Percentiles rank a stretch among this genome's conserved stretches.
These are phyloP conservation scores for Eucalyptus camaldulensis DNA, from an alignment of 345 rosid genomes.

Conservation along the genomic window DNA sequence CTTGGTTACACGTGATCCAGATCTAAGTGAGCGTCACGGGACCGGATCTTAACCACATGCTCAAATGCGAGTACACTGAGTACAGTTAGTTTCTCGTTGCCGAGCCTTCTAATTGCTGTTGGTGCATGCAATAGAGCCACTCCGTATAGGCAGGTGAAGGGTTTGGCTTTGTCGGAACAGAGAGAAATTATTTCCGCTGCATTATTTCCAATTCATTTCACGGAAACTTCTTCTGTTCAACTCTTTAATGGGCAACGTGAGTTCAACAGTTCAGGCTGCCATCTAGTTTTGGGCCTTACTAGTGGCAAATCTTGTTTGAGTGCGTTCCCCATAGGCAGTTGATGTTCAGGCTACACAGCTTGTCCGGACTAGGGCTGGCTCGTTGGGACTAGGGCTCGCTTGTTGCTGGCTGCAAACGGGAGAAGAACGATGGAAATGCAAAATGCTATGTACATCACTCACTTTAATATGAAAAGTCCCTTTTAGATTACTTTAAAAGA, in stretches of 20 bases:
- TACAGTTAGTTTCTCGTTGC: slow-evolving; percentile 46
- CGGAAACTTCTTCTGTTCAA: slow-evolving; percentile 39
- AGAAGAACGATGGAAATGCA: too few species aligned
- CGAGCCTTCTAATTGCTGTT: slow-evolving; percentile 33
- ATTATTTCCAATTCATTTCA: slow-evolving; percentile 14
- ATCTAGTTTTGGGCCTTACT: slow-evolving; percentile 35
- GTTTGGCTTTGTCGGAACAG: slow-evolving; percentile 23
- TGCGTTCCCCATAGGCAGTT: slow-evolving; percentile 38
- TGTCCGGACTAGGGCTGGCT: not conserved
- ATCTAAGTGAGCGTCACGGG: slow-evolving; percentile 11
- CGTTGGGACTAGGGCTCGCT: too few species aligned
- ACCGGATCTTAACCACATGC: slow-evolving; percentile 24
- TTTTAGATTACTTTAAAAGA: too few species aligned
- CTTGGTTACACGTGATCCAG: not conserved
- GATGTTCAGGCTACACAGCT: slow-evolving; percentile 36
- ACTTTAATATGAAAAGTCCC: too few species aligned
- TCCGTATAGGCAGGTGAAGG: slow-evolving; percentile 30
- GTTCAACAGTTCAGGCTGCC: slow-evolving; percentile 36
- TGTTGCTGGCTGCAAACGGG: too few species aligned
- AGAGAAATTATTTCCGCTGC: slow-evolving; percentile 17
- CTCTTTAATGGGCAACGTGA: slow-evolving; percentile 29
- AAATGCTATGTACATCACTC: too few species aligned
- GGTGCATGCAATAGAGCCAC: slow-evolving; percentile 47
- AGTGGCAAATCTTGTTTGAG: slow-evolving; percentile 44
- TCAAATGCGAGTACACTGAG: slow-evolving; percentile 26